These are phyloP conservation scores for Aspergillus tamarii DNA, from an alignment of 2,329 filamentous ascomycete genomes.

Conservation along the genomic window DNA sequence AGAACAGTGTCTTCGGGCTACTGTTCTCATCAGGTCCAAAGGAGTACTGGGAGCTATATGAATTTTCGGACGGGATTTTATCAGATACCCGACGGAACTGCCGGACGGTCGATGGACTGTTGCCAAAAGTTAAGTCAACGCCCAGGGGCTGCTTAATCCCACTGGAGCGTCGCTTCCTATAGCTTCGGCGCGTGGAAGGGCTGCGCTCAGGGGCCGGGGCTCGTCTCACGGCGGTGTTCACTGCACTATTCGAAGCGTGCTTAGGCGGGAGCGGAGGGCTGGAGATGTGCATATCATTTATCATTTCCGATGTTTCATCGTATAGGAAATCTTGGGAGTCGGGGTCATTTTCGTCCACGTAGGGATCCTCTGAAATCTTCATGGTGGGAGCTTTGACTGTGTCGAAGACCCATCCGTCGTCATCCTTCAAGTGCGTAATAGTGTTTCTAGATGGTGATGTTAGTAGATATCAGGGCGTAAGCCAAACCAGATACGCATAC, in stretches of 20 bases:
- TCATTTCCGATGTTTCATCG: slow-evolving; percentile 42
- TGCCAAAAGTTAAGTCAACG: slow-evolving; percentile 90
- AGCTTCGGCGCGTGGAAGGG: slow-evolving; percentile 44
- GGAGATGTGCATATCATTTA: slow-evolving; percentile 43
- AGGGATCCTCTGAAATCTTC: slow-evolving; percentile 60
- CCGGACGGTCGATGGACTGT: slow-evolving; percentile 86
- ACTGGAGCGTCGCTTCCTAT: slow-evolving; percentile 48
- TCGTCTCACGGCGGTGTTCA: slow-evolving; percentile 59
- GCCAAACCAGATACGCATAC: slow-evolving; percentile 40
- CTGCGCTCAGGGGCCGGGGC: slow-evolving; percentile 50
- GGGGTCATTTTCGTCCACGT: slow-evolving; percentile 49
- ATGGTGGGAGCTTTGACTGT: slow-evolving; percentile 75
- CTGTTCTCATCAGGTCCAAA: slow-evolving; percentile 44
- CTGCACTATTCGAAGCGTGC: slow-evolving; percentile 61
- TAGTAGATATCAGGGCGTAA: slow-evolving; percentile 23
- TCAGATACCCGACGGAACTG: slow-evolving; percentile 89
- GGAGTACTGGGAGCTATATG: slow-evolving; percentile 28
- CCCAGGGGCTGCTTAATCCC: slow-evolving; percentile 77
- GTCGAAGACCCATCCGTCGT: slow-evolving; percentile 94
- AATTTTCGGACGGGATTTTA: slow-evolving; percentile 47
- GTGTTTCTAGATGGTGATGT: slow-evolving; percentile 54
- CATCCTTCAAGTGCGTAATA: slow-evolving; percentile 62
- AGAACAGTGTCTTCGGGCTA: slow-evolving; percentile 39
- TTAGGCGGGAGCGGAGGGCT: slow-evolving; percentile 50
- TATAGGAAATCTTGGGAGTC: slow-evolving; percentile 37